Evolutionary conservation across 768 basidiomycete genomes (phyloP).

Genomic region (Termitomyces sp.): DNA sequence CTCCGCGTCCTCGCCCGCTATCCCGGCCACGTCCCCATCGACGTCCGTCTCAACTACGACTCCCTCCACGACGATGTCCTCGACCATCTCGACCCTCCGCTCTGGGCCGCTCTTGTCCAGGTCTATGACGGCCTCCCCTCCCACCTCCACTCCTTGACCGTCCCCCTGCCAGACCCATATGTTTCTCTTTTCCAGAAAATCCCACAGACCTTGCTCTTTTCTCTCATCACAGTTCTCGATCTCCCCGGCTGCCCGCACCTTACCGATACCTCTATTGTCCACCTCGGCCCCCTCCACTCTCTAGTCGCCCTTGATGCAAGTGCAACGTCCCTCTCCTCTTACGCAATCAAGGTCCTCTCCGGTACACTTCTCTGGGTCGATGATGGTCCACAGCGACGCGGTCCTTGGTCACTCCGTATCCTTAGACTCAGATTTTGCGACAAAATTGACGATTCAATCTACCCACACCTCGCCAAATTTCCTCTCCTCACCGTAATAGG

Average conservation of each 20-base stretch:
- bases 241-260: slow-evolving; percentile 55
- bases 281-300: slow-evolving; percentile 50
- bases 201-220: slow-evolving; percentile 52
- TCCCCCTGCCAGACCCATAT: slow-evolving; percentile 55
- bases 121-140: slow-evolving; percentile 54
- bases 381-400: slow-evolving; percentile 29
- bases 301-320: slow-evolving; percentile 68
- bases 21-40: slow-evolving; percentile 44
- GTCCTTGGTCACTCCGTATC: slow-evolving; percentile 60
- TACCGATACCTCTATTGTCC: slow-evolving; percentile 53
- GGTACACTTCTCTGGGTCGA: slow-evolving; percentile 42
- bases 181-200: slow-evolving; percentile 59
- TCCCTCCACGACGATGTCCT: slow-evolving; percentile 25
- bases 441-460: slow-evolving; percentile 43
- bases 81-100: slow-evolving; percentile 51
- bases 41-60: slow-evolving; percentile 20
- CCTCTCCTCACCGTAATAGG: slow-evolving; percentile 63
- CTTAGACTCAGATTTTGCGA: slow-evolving; percentile 55
- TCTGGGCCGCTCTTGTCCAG: slow-evolving; percentile 66
- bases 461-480: slow-evolving; percentile 43
- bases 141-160: slow-evolving; percentile 34
- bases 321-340: slow-evolving; percentile 46
- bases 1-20: slow-evolving; percentile 40
- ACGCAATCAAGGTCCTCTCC: slow-evolving; percentile 52
- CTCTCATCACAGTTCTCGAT: slow-evolving; percentile 64